Evolutionary conservation across 148 eudicot genomes (phyloP), one percentile per base, ranked within the genome.

Genomic region (Arbutus unedo): DNA sequence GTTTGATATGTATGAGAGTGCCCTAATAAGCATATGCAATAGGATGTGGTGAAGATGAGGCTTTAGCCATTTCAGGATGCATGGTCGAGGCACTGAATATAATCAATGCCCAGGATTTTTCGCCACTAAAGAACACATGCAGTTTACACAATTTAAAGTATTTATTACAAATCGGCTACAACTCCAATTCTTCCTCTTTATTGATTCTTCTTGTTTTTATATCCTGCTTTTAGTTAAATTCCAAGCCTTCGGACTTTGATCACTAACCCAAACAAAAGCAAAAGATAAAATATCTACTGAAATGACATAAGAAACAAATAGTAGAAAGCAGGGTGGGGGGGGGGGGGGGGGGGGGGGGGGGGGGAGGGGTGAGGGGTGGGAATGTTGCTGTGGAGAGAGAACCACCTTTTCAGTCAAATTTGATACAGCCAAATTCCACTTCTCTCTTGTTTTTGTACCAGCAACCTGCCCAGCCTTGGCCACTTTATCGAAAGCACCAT

Each of bases 401-500:
- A 44, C 9, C 31, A 96, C 99, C 95, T 96, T 96, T 45, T 95
- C 87, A 54, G 90, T 89, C 83, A 93, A 89, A 89, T 96, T 96
- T 64, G 98, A 94, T 72, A 91, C 72, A 48, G 99, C 92, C 71
- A 87, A 78, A 77, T 82, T 88, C 91, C 95, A 93, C 87, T 91
- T 96, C 62, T 90, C 90, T 86, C 91, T 90, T 45, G 99, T 94
- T 89, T 91, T 96, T 9, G 90, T 83, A 79, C 99, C 95, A 73
- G 99, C 99, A 70, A 89, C 97, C 76, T 90, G 93, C 84, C 97
- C 95, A 76, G 91, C 99, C 89, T 92, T 96, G 21, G 99, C 91
- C 53, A 96, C 98, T 87, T 91, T 94, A 83, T 84, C 86, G 78
- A 96, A 94, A 78, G 99, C 98, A 57, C 98, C 99, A 85, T 89